Base-by-base conservation (phyloP, 2,329 filamentous ascomycete species). In the Monosporascus sp. region DNA sequence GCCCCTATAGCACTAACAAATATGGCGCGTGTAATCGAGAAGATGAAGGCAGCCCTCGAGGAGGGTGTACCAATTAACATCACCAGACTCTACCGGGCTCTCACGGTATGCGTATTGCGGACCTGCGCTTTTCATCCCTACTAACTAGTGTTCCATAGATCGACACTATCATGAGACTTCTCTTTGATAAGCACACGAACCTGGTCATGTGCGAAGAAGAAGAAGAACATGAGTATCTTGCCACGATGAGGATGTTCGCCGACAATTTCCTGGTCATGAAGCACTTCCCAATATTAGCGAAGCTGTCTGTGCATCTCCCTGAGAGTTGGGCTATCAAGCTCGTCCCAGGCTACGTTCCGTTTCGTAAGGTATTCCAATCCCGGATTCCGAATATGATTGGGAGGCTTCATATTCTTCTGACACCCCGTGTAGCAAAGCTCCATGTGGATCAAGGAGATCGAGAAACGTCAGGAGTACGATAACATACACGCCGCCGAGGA, bases 81-180 rank as follows among this genome's bases (percentile, higher is more conserved):
- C 41, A 51, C 56, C 22, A 51, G 56, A 15, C 48, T 58, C 20
- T 54, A 48, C 44, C 54, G 51, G 18, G 54, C 50, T 24, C 37
- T 58, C 5, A 58, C 56, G 20, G 53, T 57, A 53, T 43, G 40
- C 11, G 17, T 18, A 18, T 3, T 8, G 17, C 37, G 22, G 18
- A 18, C 7, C 38, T 40, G 7, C 18, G 38, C 17, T 40, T 40
- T 20, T 9, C 37, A 18, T n/a, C 18, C 31, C 40, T 43, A 20
- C 18, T 43, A 43, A 43, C 40, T 14, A 5, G 20, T 14, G 9
- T 15, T 15, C 6, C 17, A 35, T 44, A 57, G 53, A 51, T 58
- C 14, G 56, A 58, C 40, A 56, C 56, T 20, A 58, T 58, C 8
- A 58, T 56, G 56, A 35, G 22, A 7, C 41, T 58, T 3, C 49